Evolutionary conservation across 305 asterid genomes (phyloP), one percentile per base, ranked within the genome.

Genomic region (Rubia occidens): DNA sequence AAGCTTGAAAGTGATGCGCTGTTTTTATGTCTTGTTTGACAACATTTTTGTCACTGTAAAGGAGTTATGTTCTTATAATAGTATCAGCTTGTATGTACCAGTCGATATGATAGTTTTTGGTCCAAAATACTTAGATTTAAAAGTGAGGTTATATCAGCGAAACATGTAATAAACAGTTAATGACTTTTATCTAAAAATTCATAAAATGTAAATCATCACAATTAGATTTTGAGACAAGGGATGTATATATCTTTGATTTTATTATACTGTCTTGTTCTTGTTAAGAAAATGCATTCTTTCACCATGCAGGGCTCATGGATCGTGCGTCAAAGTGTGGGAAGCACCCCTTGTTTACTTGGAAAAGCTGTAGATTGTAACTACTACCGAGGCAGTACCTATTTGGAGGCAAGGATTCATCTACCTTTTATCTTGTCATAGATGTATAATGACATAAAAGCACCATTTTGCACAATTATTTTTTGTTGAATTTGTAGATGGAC

Each of bases 241-340:
- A 6, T 17, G 58, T 53, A 17, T 35, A 0, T 60, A 43, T 24
- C 14, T 56, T 21, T 10, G 6, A 18, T 56, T 53, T 24, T 42
- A 39, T 14, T 45, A 39, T 24, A 14, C 65, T 51, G 5, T 44
- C 10, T 58, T 45, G 62, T 32, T 20, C 42, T 44, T 66, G 55
- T 14, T 66, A 43, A 55, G 17, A 51, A 20, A 53, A 10, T 29
- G 63, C 5, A 8, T 44, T 54, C 43, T 37, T 44, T 37, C 45
- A 56, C 39, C n/a, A 44, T 75, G 62, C 74, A 95, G 98, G 99
- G 99, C 62, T 95, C 99, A 29, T 95, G 99, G 99, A 95, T 95
- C 77, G 99, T 95, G 49, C 99, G 98, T 37, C 99, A 91, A 82
- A 95, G 99, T 78, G 99, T 91, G 71, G 97, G 96, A 82, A 91